Base-by-base conservation (phyloP, 2,329 filamentous ascomycete genomes). In the Arthrobotrys musiformis region DNA sequence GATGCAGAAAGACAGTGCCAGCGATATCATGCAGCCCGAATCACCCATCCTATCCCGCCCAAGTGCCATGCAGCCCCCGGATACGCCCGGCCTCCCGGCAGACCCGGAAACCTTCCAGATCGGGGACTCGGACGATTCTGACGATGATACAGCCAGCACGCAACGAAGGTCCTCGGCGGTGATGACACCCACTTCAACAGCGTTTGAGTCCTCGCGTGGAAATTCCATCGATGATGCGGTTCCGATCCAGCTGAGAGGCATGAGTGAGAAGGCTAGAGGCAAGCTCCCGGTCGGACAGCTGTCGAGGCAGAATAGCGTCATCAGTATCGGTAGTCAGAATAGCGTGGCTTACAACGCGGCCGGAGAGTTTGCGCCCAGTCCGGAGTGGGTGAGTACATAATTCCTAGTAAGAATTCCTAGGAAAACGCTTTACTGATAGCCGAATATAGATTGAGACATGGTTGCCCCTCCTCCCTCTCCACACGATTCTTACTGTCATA, bases 261-360 rank as follows among this genome's bases (percentile, higher is more conserved):
- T 98, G 92, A 97, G 94, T 19, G 95, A 98, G 84, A 99, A 98
- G 83, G 95, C 95, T 15, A 88, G 95, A 60, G 95, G 95, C 6
- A 99, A 99, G 84, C 93, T 97, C 90, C 95, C 94, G 28, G 93
- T 92, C 11, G 92, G 92, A 0, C 87, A 91, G 60, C 97, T 97
- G 82, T 97, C 94, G 0, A 88, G 94, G 17, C 93, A 97, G 82
- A 97, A 95, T 82, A 96, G 93, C 83, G 92, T 90, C 28, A 92
- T 92, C 0, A 97, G 93, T 81, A 86, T 97, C 37, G 89, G 87
- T 72, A 90, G 89, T 80, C 88, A 90, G 30, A 77, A 78, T 30
- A 69, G 62, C 44, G 84, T 89, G 24, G 86, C 87, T 17, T 86
- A 88, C 70, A 87, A 88, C 1, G 84, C 87, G 9, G 85, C 85